Evolutionary conservation across 495 filamentous ascomycete genomes (phyloP).

Genomic region (Talaromyces wortmannii): DNA sequence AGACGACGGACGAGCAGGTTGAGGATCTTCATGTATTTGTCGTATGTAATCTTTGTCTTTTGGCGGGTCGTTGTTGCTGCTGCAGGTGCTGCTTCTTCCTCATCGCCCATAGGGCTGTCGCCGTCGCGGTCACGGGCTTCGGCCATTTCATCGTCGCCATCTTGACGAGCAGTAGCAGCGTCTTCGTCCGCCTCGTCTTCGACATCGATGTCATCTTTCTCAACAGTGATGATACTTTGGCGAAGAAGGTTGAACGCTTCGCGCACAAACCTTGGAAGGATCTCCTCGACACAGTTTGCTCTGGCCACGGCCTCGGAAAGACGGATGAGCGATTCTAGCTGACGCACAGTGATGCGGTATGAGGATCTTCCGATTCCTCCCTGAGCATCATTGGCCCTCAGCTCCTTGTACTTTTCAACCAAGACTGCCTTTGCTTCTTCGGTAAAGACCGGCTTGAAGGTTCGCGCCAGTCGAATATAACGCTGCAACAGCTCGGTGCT

Average conservation of each 20-base stretch:
- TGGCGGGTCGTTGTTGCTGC: conserved; percentile 36
- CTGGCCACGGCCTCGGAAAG: conserved; percentile 94
- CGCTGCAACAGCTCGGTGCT: conserved; percentile 95
- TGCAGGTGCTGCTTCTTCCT: conserved; percentile 32
- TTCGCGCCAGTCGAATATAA: conserved; percentile 93
- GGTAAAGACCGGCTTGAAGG: conserved; percentile 90
- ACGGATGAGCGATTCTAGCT: conserved; percentile 92
- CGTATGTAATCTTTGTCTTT: conserved; percentile 89
- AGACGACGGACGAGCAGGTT: conserved; percentile 77
- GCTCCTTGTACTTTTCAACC: conserved; percentile 93
- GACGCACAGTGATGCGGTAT: conserved; percentile 94
- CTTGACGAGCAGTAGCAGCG: conserved; percentile 7
- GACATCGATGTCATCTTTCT: conserved; percentile 96
- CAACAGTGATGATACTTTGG: conserved; percentile 94
- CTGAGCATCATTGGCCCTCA: conserved; percentile 88
- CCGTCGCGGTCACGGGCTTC: conserved; percentile 52
- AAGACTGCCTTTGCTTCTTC: conserved; percentile 78
- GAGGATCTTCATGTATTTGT: conserved; percentile 87
- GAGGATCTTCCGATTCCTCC: conserved; percentile 87
- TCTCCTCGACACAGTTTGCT: conserved; percentile 91
- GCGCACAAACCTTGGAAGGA: conserved; percentile 74
- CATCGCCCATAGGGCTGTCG: conserved; percentile 62
- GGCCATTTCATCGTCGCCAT: conserved; percentile 28
- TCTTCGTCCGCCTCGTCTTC: conserved; percentile 72
- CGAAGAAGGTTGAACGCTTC: conserved; percentile 86